These are phyloP conservation scores for Chytriomyces sp. DNA, from an alignment of 192 early-diverging fungal genomes.

Conservation along the genomic window DNA sequence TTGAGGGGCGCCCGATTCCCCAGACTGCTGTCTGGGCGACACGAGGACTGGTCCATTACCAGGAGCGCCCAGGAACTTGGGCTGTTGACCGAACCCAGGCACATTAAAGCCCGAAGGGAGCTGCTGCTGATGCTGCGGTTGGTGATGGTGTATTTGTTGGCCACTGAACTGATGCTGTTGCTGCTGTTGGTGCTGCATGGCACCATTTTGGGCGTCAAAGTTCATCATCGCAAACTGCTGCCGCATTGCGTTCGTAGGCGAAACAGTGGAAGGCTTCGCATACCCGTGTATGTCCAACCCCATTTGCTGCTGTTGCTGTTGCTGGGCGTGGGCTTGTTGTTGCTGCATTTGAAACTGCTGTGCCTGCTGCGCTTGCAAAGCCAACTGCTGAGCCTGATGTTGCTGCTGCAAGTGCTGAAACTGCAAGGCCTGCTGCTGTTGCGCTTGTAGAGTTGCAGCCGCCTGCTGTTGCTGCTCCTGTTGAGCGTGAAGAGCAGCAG, in stretches of 20 bases:
- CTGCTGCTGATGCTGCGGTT: conserved; percentile 3
- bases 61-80: neutral
- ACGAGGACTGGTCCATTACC: neutral
- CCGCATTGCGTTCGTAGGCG: neutral
- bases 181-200: neutral
- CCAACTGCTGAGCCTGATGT: conserved; percentile 7
- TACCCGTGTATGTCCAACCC: no score
- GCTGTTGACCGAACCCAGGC: neutral
- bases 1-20: no score
- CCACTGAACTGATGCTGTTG: neutral
- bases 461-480: neutral
- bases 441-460: neutral
- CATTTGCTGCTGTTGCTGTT: conserved; percentile 1
- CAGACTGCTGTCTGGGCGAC: neutral
- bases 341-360: conserved; percentile 15
- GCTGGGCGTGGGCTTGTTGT: neutral
- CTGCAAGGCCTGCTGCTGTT: conserved; percentile 2
- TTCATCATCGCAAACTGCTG: neutral
- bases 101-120: neutral
- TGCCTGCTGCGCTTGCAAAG: neutral
- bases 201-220: neutral
- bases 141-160: conserved; percentile 5
- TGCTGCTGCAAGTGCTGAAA: conserved; percentile 6
- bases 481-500: neutral
- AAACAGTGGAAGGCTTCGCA: neutral